These are phyloP conservation scores for Sarocladium oryzae DNA, from an alignment of 2,329 filamentous ascomycete species.

Conservation along the genomic window DNA sequence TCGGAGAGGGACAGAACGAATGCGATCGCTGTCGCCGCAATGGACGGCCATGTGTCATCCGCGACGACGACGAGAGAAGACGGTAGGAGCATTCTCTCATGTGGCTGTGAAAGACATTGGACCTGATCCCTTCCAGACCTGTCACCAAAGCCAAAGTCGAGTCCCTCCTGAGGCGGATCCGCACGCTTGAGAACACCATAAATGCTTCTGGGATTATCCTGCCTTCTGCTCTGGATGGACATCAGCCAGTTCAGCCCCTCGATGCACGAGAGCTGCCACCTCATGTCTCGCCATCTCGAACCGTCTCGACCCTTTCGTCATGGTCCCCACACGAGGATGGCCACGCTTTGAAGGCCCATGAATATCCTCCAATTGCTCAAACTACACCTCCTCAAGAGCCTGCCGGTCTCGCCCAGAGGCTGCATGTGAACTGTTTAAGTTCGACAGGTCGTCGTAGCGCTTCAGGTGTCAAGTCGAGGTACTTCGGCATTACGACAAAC, in stretches of 20 bases:
- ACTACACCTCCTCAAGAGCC: not conserved
- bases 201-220: not conserved
- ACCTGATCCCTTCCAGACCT: no score
- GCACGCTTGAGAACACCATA: not conserved
- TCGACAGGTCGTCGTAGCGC: not conserved
- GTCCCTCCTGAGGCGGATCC: not conserved
- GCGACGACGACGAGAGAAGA: not conserved
- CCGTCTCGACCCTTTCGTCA: not conserved
- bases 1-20: not conserved
- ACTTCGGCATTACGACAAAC: conserved; percentile 2
- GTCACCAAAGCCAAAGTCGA: not conserved
- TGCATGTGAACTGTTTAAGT: not conserved
- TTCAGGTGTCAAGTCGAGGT: not conserved
- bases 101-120: no score
- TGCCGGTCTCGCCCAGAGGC: not conserved
- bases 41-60: not conserved
- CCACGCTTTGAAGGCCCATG: not conserved
- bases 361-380: not conserved
- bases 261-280: not conserved
- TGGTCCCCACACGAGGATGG: not conserved
- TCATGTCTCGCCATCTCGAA: not conserved
- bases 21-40: not conserved
- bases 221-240: not conserved
- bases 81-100: not conserved
- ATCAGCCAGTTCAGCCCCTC: not conserved